phyloP scores from a whole-genome alignment of 2,329 filamentous ascomycete species.

The Epicoccum nigrum region DNA sequence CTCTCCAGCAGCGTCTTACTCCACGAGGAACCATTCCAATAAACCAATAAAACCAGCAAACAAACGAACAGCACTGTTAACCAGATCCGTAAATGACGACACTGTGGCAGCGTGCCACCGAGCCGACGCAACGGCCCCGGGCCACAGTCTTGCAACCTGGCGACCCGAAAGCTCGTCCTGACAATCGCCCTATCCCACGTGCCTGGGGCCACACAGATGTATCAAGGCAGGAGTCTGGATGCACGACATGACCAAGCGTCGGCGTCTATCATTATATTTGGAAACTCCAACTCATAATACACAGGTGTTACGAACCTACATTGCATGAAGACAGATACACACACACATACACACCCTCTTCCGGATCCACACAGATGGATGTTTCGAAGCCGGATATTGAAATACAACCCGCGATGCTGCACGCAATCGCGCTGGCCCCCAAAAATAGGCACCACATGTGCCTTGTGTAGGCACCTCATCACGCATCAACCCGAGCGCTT shows the following conservation, averaged over 20 bases:
- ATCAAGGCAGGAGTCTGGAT: conserved; percentile 1
- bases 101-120: neutral
- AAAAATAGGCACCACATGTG: conserved; percentile 34
- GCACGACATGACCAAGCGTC: neutral
- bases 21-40: neutral
- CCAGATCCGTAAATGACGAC: neutral
- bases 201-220: neutral
- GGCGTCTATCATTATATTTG: conserved; percentile 12
- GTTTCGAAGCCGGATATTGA: neutral
- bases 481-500: conserved; percentile 12
- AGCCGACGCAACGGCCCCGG: neutral
- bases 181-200: conserved; percentile 4
- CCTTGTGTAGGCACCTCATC: no score
- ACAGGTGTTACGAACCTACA: conserved; percentile 4
- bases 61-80: neutral
- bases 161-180: neutral
- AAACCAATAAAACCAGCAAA: conserved; percentile 1
- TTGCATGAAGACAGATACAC: conserved; percentile 10
- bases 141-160: neutral
- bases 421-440: conserved; percentile 14
- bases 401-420: neutral
- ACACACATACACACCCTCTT: neutral
- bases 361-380: no score
- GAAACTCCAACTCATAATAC: neutral
- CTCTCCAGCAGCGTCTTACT: conserved; percentile 6